Evolutionary conservation across 768 basidiomycete genomes (phyloP), one percentile per base, ranked within the genome.

Genomic region (Phanerodontia chrysosporium): DNA sequence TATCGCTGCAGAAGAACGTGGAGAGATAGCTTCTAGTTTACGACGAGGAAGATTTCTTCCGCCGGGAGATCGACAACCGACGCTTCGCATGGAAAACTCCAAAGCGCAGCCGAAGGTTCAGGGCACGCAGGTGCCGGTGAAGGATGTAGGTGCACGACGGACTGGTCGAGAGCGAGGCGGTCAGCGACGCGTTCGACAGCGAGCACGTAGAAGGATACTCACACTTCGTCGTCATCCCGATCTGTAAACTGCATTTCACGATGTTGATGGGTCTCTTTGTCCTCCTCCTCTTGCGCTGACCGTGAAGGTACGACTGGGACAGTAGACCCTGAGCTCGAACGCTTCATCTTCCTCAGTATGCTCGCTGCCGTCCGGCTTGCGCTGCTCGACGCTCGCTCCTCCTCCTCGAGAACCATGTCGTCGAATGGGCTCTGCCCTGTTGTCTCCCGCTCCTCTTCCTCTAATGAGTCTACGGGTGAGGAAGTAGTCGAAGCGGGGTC

Each of bases 101-200:
- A 64, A 87, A 86, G 45, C 83, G 76, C 29, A 86, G 63, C 58
- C 83, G 72, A 22, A 87, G 77, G 0, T 76, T 69, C 28, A 86
- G 61, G 9, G 84, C 83, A 64, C 85, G 83, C 85, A 86, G 87
- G 58, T 85, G 81, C 9, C 81, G 74, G 57, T 75, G 74, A 45
- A 87, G 69, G 49, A 71, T 73, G 67, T 85, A 75, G 9, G 74
- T 71, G 70, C 86, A 87, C 35, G 83, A 83, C 13, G 86, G 86
- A 2, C 83, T 85, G 58, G 25, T 39, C 49, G 52, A 16, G 14
- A 29, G 42, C 1, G 21, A 21, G 49, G 51, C 22, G 59, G 61
- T 52, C 49, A 51, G 49, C 57, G 44, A 21, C 32, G n/a, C 8
- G 32, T 21, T 24, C 25, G 21, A 48, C 7, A 18, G 18, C 21